Evolutionary conservation across 2,329 filamentous ascomycete species (phyloP).

Genomic region (Coniosporium tulheliwenetii): DNA sequence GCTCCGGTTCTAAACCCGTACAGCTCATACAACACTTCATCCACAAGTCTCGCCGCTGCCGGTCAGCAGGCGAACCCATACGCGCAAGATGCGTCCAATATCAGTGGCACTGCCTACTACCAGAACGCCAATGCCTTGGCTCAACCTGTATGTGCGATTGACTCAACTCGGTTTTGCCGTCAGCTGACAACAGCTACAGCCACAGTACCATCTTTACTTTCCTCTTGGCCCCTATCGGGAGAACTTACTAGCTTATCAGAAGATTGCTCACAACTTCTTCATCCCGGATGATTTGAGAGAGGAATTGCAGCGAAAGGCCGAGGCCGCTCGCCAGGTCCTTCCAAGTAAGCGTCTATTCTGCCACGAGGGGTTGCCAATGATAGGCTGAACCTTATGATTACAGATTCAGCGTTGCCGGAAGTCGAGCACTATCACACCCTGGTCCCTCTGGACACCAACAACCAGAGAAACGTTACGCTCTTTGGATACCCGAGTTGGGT

Average conservation of each 20-base stretch:
- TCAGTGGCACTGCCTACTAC: constrained; percentile 53
- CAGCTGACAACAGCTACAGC: constrained; percentile 24
- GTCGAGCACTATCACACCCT: constrained; percentile 87
- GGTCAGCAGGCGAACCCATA: constrained; percentile 43
- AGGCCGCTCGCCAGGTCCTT: constrained; percentile 71
- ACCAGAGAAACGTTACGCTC: constrained; percentile 59
- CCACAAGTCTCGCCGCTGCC: no score
- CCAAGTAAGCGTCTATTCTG: constrained; percentile 40
- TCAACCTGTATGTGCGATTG: constrained; percentile 21
- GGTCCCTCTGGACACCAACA: constrained; percentile 70
- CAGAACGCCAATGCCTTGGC: constrained; percentile 40
- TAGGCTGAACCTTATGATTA: background rate
- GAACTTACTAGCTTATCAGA: constrained; percentile 70
- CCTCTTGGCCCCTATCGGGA: constrained; percentile 71
- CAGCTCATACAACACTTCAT: no score
- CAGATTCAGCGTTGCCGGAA: constrained; percentile 53
- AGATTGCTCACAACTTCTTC: constrained; percentile 81
- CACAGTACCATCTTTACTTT: constrained; percentile 87
- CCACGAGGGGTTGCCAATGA: constrained; percentile 1
- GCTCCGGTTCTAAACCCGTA: no score
- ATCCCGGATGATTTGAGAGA: constrained; percentile 74
- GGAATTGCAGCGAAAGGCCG: constrained; percentile 76
- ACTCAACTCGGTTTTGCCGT: constrained; percentile 2
- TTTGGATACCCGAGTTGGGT: constrained; percentile 90
- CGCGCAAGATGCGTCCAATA: constrained; percentile 49